Percentiles rank a stretch among this genome's conserved stretches.
These are phyloP conservation scores for Haplographium delicatum DNA, from an alignment of 495 filamentous ascomycete species.

Conservation along the genomic window DNA sequence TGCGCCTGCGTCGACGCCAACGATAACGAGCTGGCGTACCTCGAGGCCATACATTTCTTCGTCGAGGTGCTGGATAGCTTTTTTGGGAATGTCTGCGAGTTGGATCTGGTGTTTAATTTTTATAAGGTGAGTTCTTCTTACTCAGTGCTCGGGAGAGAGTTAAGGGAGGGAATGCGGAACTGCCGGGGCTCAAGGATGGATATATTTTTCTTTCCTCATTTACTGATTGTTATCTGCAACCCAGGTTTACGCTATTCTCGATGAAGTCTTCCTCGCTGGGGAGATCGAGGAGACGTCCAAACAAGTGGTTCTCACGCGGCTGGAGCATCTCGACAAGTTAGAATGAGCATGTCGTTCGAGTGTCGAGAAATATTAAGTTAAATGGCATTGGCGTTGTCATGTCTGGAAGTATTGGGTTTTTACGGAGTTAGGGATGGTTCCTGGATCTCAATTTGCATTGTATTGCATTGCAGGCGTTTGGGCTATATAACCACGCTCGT, in stretches of 20 bases:
- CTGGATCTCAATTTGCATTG: no score
- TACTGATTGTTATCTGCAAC: not conserved
- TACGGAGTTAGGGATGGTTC: no score
- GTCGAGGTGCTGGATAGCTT: conserved; percentile 97
- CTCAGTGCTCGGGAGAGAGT: not conserved
- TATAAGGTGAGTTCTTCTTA: conserved; percentile 59
- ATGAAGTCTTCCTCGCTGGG: conserved; percentile 93
- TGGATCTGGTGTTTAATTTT: conserved; percentile 98
- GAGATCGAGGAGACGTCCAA: conserved; percentile 99
- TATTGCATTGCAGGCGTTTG: no score
- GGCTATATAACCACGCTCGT: no score
- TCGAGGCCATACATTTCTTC: conserved; percentile 99
- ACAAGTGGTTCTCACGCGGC: conserved; percentile 87
- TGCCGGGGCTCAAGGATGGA: not conserved
- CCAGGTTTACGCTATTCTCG: conserved; percentile 95
- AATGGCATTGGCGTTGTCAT: no score
- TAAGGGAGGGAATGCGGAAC: not conserved
- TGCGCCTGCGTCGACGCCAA: conserved; percentile 98
- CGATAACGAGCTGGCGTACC: conserved; percentile 95
- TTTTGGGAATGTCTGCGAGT: conserved; percentile 98
- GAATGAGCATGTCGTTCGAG: no score
- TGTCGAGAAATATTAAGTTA: no score
- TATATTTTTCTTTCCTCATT: no score
- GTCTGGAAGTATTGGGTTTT: no score
- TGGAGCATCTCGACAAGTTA: conserved; percentile 95